Evolutionary conservation across 306 rosid genomes (phyloP), one percentile per base, ranked within the genome.

Genomic region (Pyrus bretschneideri): DNA sequence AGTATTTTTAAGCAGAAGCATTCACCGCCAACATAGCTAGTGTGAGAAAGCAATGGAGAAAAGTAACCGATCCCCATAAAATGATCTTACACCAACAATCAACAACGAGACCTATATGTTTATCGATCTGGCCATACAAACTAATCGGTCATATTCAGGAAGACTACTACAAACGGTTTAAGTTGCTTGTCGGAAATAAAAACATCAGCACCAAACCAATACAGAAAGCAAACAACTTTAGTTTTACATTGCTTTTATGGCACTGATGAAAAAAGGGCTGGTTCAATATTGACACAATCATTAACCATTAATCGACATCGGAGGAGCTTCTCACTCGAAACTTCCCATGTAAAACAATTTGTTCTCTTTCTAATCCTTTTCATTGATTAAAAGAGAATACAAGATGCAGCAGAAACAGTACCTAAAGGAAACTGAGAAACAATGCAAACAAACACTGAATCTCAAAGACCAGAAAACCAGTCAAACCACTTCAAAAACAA

Each of bases 1-100:
- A 44, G 40, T 40, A 68, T 30, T 68, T 62, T 68, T 23, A 83
- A 69, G 13, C 22, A 14, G 69, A 78, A 60, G 19, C 61, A 61
- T 12, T 22, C 18, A 61, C 52, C 46, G 51, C 13, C 69, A 55
- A 49, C 21, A 51, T 4, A 51, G 52, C 10, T 31, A 58, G 45
- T 7, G 62, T 1, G 29, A 4, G 1, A 65, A 12, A 60, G 7
- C 22, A 66, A 23, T 55, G 51, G 4, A 59, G 59, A 35, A 51
- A 73, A 54, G 27, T 17, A 25, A 55, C 59, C 0, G 27, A 58
- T 58, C 62, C 33, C 30, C 19, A 1, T 66, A 42, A n/a, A 51
- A n/a, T 31, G 35, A 44, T 46, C 40, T 45, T 44, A 61, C 59
- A 44, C 22, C 0, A 46, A 66, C 55, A 15, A n/a, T 64, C 61